phyloP scores from a whole-genome alignment of 2,329 filamentous ascomycete species.

The Gliomastix tumulicola region DNA sequence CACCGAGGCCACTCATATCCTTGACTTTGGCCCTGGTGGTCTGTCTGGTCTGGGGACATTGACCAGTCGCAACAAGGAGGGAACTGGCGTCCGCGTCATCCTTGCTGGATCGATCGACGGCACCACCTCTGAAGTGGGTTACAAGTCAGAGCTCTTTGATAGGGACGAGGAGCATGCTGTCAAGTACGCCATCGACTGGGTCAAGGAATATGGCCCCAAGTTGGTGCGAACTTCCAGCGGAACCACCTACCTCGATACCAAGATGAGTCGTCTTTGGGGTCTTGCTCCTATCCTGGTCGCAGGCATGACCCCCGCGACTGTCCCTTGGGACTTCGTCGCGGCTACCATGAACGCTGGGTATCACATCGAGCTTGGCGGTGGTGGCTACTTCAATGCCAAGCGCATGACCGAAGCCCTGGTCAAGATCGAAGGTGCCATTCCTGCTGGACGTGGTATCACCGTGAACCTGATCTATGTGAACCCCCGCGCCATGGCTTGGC shows the following conservation, averaged over 20 bases:
- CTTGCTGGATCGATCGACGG: conserved; percentile 90
- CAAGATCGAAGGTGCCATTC: conserved; percentile 80
- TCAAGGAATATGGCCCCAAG: conserved; percentile 91
- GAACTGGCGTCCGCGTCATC: conserved; percentile 93
- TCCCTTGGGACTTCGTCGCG: conserved; percentile 85
- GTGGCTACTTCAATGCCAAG: conserved; percentile 80
- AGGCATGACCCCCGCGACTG: conserved; percentile 88
- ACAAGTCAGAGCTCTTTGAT: conserved; percentile 97
- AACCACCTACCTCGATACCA: conserved; percentile 90
- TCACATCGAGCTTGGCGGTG: conserved; percentile 83
- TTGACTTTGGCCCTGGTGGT: conserved; percentile 95
- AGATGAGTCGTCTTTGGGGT: conserved; percentile 84
- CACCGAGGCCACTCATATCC: conserved; percentile 81
- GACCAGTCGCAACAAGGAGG: conserved; percentile 98
- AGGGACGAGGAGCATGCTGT: conserved; percentile 92
- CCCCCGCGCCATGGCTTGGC: conserved; percentile 84
- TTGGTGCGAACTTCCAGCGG: conserved; percentile 85
- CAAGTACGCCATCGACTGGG: conserved; percentile 94
- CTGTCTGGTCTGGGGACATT: conserved; percentile 93
- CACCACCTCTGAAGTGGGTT: conserved; percentile 84
- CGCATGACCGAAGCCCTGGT: conserved; percentile 75
- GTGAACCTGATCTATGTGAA: conserved; percentile 91
- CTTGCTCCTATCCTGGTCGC: conserved; percentile 84
- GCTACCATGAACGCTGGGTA: conserved; percentile 95
- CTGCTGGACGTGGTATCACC: conserved; percentile 79